Evolutionary conservation across 495 filamentous ascomycete genomes (phyloP), one percentile per base, ranked within the genome.

Genomic region (Lasiosphaeris hirsuta): DNA sequence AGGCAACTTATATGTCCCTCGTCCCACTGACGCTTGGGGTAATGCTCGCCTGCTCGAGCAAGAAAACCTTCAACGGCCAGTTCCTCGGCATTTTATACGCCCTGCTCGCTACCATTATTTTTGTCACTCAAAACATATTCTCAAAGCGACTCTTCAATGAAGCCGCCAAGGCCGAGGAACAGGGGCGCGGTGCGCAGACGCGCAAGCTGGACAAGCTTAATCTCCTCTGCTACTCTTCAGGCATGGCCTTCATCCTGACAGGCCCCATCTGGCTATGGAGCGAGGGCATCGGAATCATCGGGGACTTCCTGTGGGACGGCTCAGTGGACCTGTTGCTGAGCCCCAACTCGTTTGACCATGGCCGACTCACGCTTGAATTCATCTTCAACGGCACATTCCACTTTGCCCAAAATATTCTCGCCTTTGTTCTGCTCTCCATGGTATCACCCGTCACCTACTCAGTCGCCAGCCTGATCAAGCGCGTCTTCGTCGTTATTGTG

Each of bases 121-220:
- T 99, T 68, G 94, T 99, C 13, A 96, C 91, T 0, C 94, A 99
- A 68, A 99, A 99, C 67, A 99, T 99, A 54, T 96, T 96, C 63
- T 97, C 93, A 13, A 99, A 99, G 70, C 90, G 90, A 54, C 82
- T 99, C n/a, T 99, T 99, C 80, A 97, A 96, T 69, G 92, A 96
- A 70, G 92, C 88, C 19, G 87, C 90, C 8, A 81, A 81, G 15
- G 86, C 87, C 2, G 92, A 96, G 70, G 81, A 84, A 13, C 87
- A 95, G 15, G 81, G 84, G 2, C 69, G 77, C 34, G 69, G 69
- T 33, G 72, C 69, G 15, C 82, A 79, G 57, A 77, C 71, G 42
- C 83, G 84, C 43, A 97, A 96, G 75, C 79, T 97, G 37, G 94
- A 99, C 73, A 97, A 97, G 71, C 82, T 99, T 33, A 99, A 99